A percentile compares a stretch with the other conserved stretches of the same genome.
These are phyloP conservation scores for Phialophora macrospora DNA, from an alignment of 2,329 filamentous ascomycete species.

Conservation along the genomic window DNA sequence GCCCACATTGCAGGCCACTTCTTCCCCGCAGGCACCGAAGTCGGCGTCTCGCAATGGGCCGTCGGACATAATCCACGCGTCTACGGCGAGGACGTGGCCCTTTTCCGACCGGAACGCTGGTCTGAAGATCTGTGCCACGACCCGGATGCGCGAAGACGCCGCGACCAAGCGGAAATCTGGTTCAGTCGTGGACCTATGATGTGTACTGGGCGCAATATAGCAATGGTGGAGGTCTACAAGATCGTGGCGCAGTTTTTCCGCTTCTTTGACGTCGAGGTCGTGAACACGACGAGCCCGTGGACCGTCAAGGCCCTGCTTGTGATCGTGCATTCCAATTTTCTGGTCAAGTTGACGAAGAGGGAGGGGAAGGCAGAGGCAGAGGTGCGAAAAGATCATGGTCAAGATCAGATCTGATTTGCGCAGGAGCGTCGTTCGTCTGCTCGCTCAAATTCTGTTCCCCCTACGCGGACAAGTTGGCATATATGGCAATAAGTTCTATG, in stretches of 20 bases:
- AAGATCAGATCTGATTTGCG: neutral
- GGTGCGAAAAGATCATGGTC: neutral
- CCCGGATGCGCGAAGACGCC: neutral
- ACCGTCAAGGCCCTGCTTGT: neutral
- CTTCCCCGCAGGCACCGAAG: neutral
- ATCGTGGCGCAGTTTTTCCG: neutral
- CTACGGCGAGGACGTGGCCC: neutral
- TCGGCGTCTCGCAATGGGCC: neutral
- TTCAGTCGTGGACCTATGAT: neutral
- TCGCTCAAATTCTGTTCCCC: neutral
- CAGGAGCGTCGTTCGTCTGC: neutral
- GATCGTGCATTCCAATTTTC: neutral
- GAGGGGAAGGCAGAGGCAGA: neutral
- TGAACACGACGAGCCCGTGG: neutral
- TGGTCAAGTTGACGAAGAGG: neutral
- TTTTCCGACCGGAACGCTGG: constrained; percentile 3
- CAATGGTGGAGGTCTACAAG: neutral
- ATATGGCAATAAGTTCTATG: too few species aligned
- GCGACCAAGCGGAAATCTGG: constrained; percentile 1
- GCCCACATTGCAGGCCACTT: constrained; percentile 1
- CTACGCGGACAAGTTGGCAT: neutral
- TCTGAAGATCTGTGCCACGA: neutral
- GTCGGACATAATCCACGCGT: neutral
- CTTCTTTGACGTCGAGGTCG: neutral
- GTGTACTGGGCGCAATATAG: neutral